Base-by-base conservation (phyloP, 257 asterid species). In the Verbena officinalis region DNA sequence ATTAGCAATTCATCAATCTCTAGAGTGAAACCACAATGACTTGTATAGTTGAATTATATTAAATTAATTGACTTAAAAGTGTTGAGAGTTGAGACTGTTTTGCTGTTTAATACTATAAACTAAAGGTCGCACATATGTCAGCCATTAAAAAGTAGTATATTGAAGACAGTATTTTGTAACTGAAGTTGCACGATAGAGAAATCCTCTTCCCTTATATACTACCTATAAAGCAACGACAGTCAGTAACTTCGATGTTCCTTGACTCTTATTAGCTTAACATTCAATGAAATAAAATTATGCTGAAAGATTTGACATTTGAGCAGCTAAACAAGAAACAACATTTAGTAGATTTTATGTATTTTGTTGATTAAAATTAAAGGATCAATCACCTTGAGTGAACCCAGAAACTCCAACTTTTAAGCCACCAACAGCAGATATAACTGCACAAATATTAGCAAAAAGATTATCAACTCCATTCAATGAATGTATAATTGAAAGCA, bases 381-480 rank as follows among this genome's bases (percentile, higher is more conserved):
- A 68, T 46, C 75, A 53, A 30, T 73, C 66, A 94, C 99, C 97
- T 86, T 91, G 77, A 65, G 75, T 59, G 44, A 91, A 62, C 74
- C 86, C 86, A 65, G 99, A 67, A 75, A 88, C 82, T 70, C 99
- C 99, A 74, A 94, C 73, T 70, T 85, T 91, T 72, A 94, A 81
- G 75, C 99, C 99, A 73, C 84, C 95, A 67, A 94, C 96, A 70
- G 99, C 99, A 59, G 99, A 90, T 77, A 80, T 81, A 73, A 94
- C 99, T 94, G 96, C 80, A 81, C 33, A 69, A 72, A 68, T 72
- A 68, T 67, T 44, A 67, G 36, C 44, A 68, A 71, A 53, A 65
- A 59, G 20, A 60, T 57, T 43, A 69, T 16, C 62, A 67, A 62
- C 63, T 61, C 64, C 69, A 65, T 66, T 40, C 27, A 72, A 65